These are phyloP conservation scores for Oryza punctata DNA, from an alignment of 176 grass and related monocot genomes.

Conservation along the genomic window DNA sequence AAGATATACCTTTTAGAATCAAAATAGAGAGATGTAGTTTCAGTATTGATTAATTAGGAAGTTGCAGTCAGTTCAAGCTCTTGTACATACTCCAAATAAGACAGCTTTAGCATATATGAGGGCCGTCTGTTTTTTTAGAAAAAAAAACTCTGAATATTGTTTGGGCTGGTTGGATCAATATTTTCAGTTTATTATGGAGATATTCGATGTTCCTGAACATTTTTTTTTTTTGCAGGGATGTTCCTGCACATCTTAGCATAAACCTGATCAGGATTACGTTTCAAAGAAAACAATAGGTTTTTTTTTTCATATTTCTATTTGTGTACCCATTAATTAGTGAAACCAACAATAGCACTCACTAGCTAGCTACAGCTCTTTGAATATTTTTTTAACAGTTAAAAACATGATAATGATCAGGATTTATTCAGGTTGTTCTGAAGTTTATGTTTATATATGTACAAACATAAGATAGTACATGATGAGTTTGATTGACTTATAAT, in stretches of 20 bases:
- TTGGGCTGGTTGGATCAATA: neutral
- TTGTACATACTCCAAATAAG: no score
- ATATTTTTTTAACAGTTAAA: neutral
- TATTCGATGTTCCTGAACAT: neutral
- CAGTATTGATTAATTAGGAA: neutral
- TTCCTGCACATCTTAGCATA: neutral
- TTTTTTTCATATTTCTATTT: neutral
- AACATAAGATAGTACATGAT: neutral
- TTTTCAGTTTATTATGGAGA: neutral
- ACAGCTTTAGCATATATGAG: neutral
- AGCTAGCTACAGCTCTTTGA: neutral
- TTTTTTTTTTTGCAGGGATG: no score
- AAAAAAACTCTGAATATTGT: neutral
- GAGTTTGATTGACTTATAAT: neutral
- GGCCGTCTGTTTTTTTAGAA: neutral
- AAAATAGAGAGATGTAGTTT: no score
- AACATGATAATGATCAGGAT: neutral
- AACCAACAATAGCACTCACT: neutral
- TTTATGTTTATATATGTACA: neutral
- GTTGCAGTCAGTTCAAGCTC: neutral
- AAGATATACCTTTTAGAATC: no score
- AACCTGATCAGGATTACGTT: neutral
- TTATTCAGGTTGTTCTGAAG: neutral
- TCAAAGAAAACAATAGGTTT: neutral
- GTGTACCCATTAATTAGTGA: no score